A percentile compares a stretch with the other conserved stretches of the same genome.
Conservation (phyloP, 441 rosid genomes). For the Bocquillonia castaneifolia region DNA sequence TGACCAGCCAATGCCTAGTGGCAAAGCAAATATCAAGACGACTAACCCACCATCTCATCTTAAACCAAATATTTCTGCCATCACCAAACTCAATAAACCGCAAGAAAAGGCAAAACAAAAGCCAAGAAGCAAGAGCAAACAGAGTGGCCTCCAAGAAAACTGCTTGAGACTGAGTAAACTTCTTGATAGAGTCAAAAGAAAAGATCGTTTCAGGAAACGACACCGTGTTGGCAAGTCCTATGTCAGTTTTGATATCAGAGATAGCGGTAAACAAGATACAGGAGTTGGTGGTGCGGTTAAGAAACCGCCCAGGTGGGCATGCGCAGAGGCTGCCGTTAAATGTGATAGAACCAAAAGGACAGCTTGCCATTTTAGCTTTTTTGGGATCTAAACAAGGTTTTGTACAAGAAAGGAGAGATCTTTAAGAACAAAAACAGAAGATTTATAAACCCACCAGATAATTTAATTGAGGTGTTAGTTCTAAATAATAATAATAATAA, state of each 20-base stretch:
- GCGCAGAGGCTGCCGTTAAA: conserved; percentile 71
- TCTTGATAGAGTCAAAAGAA: conserved; percentile 66
- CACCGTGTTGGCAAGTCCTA: conserved; percentile 34
- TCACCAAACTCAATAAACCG: conserved; percentile 76
- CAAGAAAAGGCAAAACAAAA: conserved; percentile 57
- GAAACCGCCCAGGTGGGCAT: conserved; percentile 56
- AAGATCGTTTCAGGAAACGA: conserved; percentile 65
- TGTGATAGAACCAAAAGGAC: conserved; percentile 51
- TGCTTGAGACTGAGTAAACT: conserved; percentile 88
- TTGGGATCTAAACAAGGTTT: not conserved
- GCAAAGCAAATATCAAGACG: conserved; percentile 82
- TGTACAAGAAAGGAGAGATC: not conserved
- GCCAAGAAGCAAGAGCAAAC: conserved; percentile 71
- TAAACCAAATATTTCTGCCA: conserved; percentile 68
- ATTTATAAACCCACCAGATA: too few relatives aligned
- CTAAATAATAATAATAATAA: too few relatives aligned
- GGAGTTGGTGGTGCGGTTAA: conserved; percentile 38
- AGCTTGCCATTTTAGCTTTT: conserved; percentile 24
- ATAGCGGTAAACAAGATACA: conserved; percentile 42
- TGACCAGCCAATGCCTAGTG: conserved; percentile 97
- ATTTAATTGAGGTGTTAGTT: too few relatives aligned
- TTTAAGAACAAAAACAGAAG: not conserved
- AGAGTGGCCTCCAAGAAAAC: conserved; percentile 88
- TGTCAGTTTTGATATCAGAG: conserved; percentile 38
- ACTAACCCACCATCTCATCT: conserved; percentile 90